A percentile compares a stretch with the other conserved stretches of the same genome.
Conservation (phyloP, 805 yeast species). For the Maudiozyma pseudohumilis region DNA sequence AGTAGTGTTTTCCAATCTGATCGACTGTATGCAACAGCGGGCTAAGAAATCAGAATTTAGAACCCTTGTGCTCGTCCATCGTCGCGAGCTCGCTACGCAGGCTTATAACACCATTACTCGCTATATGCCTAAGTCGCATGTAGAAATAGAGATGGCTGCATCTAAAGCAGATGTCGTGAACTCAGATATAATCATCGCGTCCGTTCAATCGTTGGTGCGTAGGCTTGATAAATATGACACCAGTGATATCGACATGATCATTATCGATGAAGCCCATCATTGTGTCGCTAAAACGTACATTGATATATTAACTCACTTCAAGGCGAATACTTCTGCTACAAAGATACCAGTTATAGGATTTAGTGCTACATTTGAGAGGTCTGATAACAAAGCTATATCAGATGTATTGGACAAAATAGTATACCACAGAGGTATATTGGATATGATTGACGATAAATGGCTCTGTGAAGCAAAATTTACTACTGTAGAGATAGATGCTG, state of each 20-base stretch:
- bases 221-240: conserved; percentile 46
- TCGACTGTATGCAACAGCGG: conserved; percentile 28
- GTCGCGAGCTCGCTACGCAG: conserved; percentile 69
- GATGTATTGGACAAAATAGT: conserved; percentile 63
- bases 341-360: conserved; percentile 64
- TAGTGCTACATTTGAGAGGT: conserved; percentile 76
- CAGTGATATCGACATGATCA: conserved; percentile 48
- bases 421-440: conserved; percentile 52
- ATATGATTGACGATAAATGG: conserved; percentile 61
- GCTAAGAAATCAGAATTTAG: not conserved
- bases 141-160: conserved; percentile 65
- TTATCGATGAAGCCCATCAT: conserved; percentile 91
- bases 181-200: conserved; percentile 64
- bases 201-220: conserved; percentile 56
- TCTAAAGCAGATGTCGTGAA: conserved; percentile 21
- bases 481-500: conserved; percentile 40
- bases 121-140: conserved; percentile 40
- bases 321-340: conserved; percentile 33
- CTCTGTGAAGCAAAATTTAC: conserved; percentile 61
- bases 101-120: conserved; percentile 42
- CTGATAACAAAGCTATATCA: conserved; percentile 55
- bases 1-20: conserved; percentile 55
- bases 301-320: conserved; percentile 49
- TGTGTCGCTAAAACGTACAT: conserved; percentile 64
- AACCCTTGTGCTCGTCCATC: conserved; percentile 62